Base-by-base conservation (phyloP, 2,329 filamentous ascomycete genomes). In the Aspergillus transmontanensis region DNA sequence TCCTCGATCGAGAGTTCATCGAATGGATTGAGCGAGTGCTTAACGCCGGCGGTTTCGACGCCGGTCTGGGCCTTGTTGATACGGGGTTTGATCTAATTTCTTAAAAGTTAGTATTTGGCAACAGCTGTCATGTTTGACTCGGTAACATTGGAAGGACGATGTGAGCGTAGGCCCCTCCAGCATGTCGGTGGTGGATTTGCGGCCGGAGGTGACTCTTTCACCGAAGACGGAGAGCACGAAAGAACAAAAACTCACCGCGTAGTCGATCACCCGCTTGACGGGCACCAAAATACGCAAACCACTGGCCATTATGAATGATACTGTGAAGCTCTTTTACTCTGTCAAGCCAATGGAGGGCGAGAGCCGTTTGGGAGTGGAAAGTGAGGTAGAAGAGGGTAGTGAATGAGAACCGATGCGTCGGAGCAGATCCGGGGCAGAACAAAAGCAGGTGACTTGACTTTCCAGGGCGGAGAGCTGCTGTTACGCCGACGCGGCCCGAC, bases 1-100 rank as follows among this genome's bases (percentile, higher is more conserved):
- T 98, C 95, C 82, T 99, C 95, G 79, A 99, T 89, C 50, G 93
- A 96, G 75, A 99, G 91, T 80, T 99, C 95, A 84, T 99, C 95
- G 82, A 99, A 99, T 23, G 95, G 95, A 85, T 98, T 99, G 88
- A 99, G 94, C 78, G 90, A 94, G 86, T 98, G 94, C 82, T 98
- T 98, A 75, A 98, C 93, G 71, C 92, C 92, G 68, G 90, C 86
- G 60, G 92, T 97, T 82, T 97, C 94, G 81, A 99, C 90, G 76
- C 89, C 94, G 65, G 94, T 97, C 81, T 88, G 85, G 68, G 88
- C 78, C 71, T 88, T 88, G 82, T 90, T 90, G 75, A 90, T 87
- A 69, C 88, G 87, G 59, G 88, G 88, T 81, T 90, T 90, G 82
- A 90, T 83, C 88, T 90, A 39, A 58, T 10, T 55, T 30, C 5